Conservation (phyloP, 768 basidiomycete species). For the Suillus alpinus region DNA sequence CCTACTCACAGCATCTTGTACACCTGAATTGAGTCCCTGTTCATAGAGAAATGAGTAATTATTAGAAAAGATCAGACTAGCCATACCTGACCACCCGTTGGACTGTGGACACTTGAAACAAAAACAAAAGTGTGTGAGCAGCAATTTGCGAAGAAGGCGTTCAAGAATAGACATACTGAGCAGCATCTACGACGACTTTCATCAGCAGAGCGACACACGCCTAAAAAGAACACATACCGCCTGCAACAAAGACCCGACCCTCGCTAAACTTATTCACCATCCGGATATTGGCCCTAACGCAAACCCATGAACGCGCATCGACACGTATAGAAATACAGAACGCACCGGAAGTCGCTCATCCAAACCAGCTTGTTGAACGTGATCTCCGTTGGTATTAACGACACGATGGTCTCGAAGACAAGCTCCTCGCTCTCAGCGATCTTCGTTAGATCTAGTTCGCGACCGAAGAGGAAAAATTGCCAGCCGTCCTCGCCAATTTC, state of each 20-base stretch:
- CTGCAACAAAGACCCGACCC: not conserved
- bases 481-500: conserved; percentile 19
- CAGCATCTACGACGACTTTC: no score
- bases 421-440: conserved; percentile 20
- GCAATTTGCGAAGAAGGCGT: no score
- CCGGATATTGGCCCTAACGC: not conserved
- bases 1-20: no score
- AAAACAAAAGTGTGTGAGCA: no score
- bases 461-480: conserved; percentile 10
- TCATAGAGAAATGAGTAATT: no score
- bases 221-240: not conserved
- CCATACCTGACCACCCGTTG: no score
- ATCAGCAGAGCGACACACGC: no score
- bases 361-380: conserved; percentile 25
- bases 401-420: conserved; percentile 27
- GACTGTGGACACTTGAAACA: no score
- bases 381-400: conserved; percentile 12
- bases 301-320: not conserved
- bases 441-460: conserved; percentile 12
- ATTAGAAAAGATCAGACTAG: no score
- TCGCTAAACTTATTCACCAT: not conserved
- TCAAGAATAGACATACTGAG: no score
- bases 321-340: not conserved
- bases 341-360: conserved; percentile 28
- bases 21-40: no score